Evolutionary conservation across 106 monocot species (phyloP).

Genomic region (Allium cepa): DNA sequence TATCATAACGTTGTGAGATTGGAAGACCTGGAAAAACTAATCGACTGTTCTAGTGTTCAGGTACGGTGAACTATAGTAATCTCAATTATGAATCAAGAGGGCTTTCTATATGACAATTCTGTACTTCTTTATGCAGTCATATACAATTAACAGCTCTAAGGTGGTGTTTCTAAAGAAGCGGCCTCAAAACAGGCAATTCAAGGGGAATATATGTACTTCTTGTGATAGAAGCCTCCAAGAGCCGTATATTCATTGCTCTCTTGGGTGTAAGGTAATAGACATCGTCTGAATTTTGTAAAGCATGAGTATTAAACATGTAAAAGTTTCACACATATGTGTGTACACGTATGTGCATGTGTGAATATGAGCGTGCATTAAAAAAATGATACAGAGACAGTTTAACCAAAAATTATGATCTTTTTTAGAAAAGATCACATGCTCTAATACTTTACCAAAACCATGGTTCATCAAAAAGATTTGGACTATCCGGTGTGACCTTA

Average conservation of each 20-base stretch:
- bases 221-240: constrained; percentile 94
- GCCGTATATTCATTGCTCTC: constrained; percentile 90
- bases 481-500: no score
- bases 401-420: no score
- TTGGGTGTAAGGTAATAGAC: constrained; percentile 72
- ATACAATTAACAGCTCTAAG: constrained; percentile 90
- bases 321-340: no score
- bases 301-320: no score
- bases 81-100: not conserved
- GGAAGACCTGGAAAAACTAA: constrained; percentile 86
- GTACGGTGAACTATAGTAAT: constrained; percentile 8
- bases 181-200: constrained; percentile 83
- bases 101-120: not conserved
- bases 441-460: no score
- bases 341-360: no score
- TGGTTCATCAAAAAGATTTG: no score
- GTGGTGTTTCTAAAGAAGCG: constrained; percentile 96
- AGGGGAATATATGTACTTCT: constrained; percentile 89
- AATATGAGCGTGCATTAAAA: no score
- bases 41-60: constrained; percentile 90
- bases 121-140: constrained; percentile 47
- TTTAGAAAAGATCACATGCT: no score
- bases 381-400: no score
- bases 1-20: constrained; percentile 78
- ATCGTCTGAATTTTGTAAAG: not conserved